Evolutionary conservation across 768 basidiomycete genomes (phyloP), one percentile per base, ranked within the genome.

Genomic region (Boletus subparvulus): DNA sequence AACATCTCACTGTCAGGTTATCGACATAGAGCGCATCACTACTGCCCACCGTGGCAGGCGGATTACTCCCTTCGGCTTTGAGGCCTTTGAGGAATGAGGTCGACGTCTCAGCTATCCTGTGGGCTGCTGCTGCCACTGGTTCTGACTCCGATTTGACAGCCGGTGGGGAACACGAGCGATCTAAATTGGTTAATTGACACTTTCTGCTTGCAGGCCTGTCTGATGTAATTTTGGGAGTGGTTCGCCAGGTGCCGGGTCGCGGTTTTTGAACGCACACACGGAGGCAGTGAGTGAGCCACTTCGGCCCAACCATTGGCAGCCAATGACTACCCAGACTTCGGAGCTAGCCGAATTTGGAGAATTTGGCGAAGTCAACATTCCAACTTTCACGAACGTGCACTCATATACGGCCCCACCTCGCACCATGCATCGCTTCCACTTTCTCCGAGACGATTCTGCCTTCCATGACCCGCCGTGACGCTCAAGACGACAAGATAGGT

Each of bases 381-480:
- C 55, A 62, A 33, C 39, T 42, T 54, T 54, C 61, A 68, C 60
- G 61, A 69, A 63, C 64, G 66, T 69, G 66, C 61, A 55, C 58
- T 47, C 58, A 42, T 69, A 66, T 56, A 58, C 39, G 24, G 9
- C 19, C 14, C 44, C 51, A 21, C 45, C 28, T 3, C 2, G 13
- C 24, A 41, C 9, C 32, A 62, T 65, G 52, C 19, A 10, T 46
- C 19, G 12, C 28, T 56, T 36, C 50, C 53, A 66, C 55, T 37
- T 52, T 56, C 32, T 39, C 47, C 30, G 30, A 32, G 5, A 48
- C 19, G 17, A 46, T 40, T 33, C 32, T 14, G 9, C 9, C 45
- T 24, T 11, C 49, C 24, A 59, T 52, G 50, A 26, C 37, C 17
- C 43, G 14, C 45, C 13, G 4, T 19, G 58, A 54, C 28, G 16